phyloP scores from a whole-genome alignment of 2,329 filamentous ascomycete species.

The Berkeleyomyces rouxiae region DNA sequence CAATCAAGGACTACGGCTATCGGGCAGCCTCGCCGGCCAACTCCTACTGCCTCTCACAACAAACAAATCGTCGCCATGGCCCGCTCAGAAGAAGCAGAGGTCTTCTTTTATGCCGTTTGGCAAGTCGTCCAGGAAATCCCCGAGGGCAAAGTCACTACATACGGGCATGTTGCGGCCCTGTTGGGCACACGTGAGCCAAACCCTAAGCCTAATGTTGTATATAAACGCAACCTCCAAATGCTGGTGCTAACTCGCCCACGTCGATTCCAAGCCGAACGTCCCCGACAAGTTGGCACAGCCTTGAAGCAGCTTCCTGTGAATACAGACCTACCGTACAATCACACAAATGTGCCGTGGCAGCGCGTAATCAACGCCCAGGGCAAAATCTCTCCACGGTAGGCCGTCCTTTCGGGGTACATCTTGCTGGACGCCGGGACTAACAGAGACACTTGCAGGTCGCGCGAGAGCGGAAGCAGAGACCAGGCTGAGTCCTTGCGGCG shows the following conservation, averaged over 20 bases:
- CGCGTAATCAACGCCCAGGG: constrained; percentile 80
- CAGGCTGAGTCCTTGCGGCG: constrained; percentile 34
- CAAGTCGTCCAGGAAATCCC: constrained; percentile 74
- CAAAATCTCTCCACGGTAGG: constrained; percentile 64
- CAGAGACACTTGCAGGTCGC: constrained; percentile 24
- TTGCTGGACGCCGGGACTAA: too few relatives aligned
- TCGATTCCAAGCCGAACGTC: constrained; percentile 21
- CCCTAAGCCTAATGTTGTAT: neutral
- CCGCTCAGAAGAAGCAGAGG: constrained; percentile 54
- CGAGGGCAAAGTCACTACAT: constrained; percentile 65
- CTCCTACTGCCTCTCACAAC: too few relatives aligned
- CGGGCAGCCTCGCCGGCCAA: too few relatives aligned
- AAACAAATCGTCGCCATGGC: constrained; percentile 32
- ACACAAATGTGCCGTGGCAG: constrained; percentile 81
- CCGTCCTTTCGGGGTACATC: too few relatives aligned
- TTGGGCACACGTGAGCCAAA: constrained; percentile 50
- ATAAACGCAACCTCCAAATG: too few relatives aligned
- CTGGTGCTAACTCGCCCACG: neutral
- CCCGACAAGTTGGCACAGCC: constrained; percentile 76
- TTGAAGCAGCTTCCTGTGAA: constrained; percentile 65
- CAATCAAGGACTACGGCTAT: too few relatives aligned
- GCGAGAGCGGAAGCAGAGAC: constrained; percentile 30
- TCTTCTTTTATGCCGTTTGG: constrained; percentile 68
- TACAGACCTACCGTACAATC: constrained; percentile 42
- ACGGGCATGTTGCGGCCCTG: constrained; percentile 62